Percentiles rank a stretch among this genome's conserved stretches.
phyloP scores from a whole-genome alignment of 2,329 filamentous ascomycete species.

The Ambrosiella beaveri region DNA sequence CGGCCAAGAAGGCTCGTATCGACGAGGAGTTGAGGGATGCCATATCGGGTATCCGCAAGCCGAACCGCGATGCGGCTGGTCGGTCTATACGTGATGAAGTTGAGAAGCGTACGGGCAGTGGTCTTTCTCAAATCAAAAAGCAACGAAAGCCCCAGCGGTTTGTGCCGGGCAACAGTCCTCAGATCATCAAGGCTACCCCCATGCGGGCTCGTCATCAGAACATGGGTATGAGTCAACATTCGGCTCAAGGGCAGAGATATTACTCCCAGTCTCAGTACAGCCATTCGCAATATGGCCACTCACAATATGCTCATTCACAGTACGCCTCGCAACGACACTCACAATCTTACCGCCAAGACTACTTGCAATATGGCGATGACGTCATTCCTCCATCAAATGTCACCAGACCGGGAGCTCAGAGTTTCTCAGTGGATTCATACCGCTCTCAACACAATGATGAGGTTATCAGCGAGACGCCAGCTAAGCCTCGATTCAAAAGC shows the following conservation, averaged over 20 bases:
- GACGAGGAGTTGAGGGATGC: conserved; percentile 57
- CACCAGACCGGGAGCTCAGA: not conserved
- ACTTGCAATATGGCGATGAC: conserved; percentile 15
- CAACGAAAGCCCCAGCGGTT: conserved; percentile 32
- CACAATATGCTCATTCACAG: conserved; percentile 1
- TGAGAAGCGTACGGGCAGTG: conserved; percentile 38
- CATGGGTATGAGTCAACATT: not conserved
- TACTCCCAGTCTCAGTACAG: not conserved
- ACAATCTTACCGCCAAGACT: conserved; percentile 3
- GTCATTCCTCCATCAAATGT: conserved; percentile 23
- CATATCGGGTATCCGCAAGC: conserved; percentile 56
- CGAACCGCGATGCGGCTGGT: conserved; percentile 53
- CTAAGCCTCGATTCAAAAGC: conserved; percentile 5
- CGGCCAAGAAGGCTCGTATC: conserved; percentile 47
- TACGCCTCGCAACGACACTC: not conserved
- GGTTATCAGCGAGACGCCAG: conserved; percentile 8
- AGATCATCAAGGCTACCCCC: conserved; percentile 38
- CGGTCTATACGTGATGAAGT: conserved; percentile 49
- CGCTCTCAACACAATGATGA: not conserved
- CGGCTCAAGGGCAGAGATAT: not conserved
- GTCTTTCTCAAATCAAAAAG: conserved; percentile 31
- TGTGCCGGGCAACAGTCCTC: conserved; percentile 23
- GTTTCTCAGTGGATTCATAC: not conserved
- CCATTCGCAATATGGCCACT: not conserved
- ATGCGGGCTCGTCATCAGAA: conserved; percentile 29